Percentiles rank a stretch among this genome's conserved stretches.
phyloP scores from a whole-genome alignment of 2,329 filamentous ascomycete species.

The Calonectria honghensis region DNA sequence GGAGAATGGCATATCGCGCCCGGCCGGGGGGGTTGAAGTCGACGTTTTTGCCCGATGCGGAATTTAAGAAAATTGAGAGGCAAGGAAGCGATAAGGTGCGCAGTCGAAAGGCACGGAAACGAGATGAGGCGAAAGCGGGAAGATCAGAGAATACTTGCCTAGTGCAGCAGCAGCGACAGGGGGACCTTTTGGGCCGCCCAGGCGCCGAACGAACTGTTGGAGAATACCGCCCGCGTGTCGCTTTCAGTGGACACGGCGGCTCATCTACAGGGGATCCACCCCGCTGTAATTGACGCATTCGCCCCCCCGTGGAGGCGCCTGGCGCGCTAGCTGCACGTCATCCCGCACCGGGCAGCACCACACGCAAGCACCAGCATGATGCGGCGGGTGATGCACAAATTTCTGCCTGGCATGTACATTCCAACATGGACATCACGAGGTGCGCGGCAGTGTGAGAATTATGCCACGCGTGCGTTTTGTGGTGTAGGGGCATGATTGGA shows the following conservation, averaged over 20 bases:
- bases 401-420: conserved; percentile 23
- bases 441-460: not conserved
- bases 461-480: conserved; percentile 34
- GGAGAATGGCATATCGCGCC: conserved; percentile 40
- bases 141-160: conserved; percentile 31
- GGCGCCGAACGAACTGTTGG: conserved; percentile 48
- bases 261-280: conserved; percentile 36
- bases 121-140: conserved; percentile 30
- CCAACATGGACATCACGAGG: conserved; percentile 25
- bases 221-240: conserved; percentile 41
- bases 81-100: conserved; percentile 10
- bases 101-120: conserved; percentile 11
- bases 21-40: conserved; percentile 3
- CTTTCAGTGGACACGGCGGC: conserved; percentile 21
- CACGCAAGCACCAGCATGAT: conserved; percentile 12
- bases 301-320: conserved; percentile 37
- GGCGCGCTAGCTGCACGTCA: conserved; percentile 53
- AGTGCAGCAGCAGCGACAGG: conserved; percentile 29
- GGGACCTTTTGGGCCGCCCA: conserved; percentile 3
- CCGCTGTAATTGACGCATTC: conserved; percentile 47
- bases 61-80: not conserved
- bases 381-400: conserved; percentile 13
- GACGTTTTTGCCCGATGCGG: conserved; percentile 1
- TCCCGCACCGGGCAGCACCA: conserved; percentile 41
- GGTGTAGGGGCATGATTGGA: conserved; percentile 30